Evolutionary conservation across 352 stramenopile species (phyloP), one percentile per base, ranked within the genome.

Genomic region (Pythium sp.): DNA sequence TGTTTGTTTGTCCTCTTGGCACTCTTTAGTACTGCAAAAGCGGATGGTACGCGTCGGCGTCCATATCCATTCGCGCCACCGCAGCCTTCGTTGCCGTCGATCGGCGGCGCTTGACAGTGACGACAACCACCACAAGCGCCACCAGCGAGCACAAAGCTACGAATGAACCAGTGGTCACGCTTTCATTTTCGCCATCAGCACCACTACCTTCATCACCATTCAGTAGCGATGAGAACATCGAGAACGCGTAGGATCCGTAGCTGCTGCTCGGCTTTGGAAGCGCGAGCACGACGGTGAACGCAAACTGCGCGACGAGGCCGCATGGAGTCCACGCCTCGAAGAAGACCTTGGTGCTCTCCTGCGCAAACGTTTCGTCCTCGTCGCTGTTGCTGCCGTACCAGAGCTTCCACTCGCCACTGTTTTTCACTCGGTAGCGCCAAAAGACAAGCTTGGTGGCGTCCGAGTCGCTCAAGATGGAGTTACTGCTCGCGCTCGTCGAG

Each of bases 261-360:
- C 58, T 63, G 30, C 30, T 9, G 15, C 53, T 34, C 3, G 65
- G 14, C 43, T 69, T 60, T 28, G 79, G 69, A 80, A 91, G 78
- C 79, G 89, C 83, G 85, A 90, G 65, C 47, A 80, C 68, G 3
- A 92, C 75, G 14, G 78, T 72, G 61, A 89, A 89, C 26, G 64
- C 64, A 53, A 77, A 77, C 15, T 62, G 54, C 1, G 72, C 58
- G 2, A 85, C 69, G 18, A 81, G 51, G 30, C 83, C 83, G 34
- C 83, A 91, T 20, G 76, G 62, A 0, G 83, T 82, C 83, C 83
- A 91, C 7, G 81, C 83, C 51, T 91, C 79, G 14, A 91, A 15
- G 7, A 58, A 67, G 57, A 89, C 72, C 61, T 79, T 78, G 36
- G 80, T 87, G 43, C 75, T 69, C 1, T 74, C 54, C n/a, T 67